Conservation (phyloP, 345 rosid species). For the Corchorus capsularis region DNA sequence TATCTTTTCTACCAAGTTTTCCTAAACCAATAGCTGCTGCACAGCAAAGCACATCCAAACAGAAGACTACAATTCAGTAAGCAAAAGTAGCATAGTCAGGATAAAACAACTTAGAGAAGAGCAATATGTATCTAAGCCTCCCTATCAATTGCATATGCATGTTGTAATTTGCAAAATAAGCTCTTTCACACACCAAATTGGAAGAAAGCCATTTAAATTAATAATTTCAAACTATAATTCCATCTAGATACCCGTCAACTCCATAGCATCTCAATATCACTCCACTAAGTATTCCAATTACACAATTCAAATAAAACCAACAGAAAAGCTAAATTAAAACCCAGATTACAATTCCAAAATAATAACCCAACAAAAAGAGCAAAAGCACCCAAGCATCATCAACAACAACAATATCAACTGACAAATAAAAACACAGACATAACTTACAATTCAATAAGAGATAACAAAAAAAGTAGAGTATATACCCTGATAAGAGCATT, state of each 20-base stretch:
- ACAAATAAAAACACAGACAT: not conserved
- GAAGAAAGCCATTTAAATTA: not conserved
- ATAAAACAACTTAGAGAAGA: not conserved
- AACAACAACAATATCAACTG: not conserved
- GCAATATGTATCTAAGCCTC: not conserved
- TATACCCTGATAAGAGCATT: slow-evolving; percentile 95
- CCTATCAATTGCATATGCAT: not conserved
- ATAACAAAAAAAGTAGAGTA: not conserved
- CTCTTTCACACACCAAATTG: not conserved
- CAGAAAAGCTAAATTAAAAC: not conserved
- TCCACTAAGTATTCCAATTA: not conserved
- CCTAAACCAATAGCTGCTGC: not conserved
- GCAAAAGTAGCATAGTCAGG: not conserved
- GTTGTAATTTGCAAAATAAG: not conserved
- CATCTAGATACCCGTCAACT: not conserved
- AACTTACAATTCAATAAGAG: not conserved
- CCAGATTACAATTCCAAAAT: not conserved
- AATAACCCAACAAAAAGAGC: not conserved
- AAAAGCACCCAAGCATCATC: not conserved
- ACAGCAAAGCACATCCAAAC: not conserved
- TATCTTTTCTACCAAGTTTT: not conserved
- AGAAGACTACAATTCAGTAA: not conserved
- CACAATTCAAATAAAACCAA: not conserved
- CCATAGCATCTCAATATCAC: not conserved
- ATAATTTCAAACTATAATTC: not conserved